Evolutionary conservation across 129 eudicot species (phyloP), one percentile per base, ranked within the genome.

Genomic region (Lactuca saligna): DNA sequence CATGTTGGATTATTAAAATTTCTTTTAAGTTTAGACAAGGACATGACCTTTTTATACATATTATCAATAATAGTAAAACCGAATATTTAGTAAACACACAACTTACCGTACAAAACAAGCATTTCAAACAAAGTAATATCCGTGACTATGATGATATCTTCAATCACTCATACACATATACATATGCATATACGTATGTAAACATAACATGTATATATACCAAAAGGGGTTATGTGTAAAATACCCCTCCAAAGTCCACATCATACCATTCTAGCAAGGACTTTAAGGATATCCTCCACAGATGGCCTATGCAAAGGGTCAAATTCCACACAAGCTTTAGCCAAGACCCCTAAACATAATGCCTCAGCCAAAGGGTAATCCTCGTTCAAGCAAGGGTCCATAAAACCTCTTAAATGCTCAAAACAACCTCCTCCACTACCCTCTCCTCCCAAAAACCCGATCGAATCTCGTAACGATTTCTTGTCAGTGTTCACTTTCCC

Each of bases 361-460:
- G 96, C 96, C 83, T 89, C 96, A 7, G 96, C 93, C 53, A 89
- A 62, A 54, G 90, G 86, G 65, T 89, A 89, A 65, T 86, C 93
- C 17, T 82, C 93, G 49, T 71, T 89, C 70, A 89, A 60, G 68
- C 77, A 41, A 32, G 90, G 90, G 74, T 89, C 96, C 74, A 89
- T 77, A 53, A 86, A 89, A 56, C 63, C 75, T 79, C 75, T 83
- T 78, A 89, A 35, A 57, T 82, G 86, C 67, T 82, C 93, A 75
- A 86, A 89, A 74, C 90, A 89, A 10, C 96, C 96, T 44, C 92
- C 85, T 65, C 79, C 91, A 33, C 74, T 78, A 71, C 63, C 87
- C 84, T 84, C 86, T 29, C 92, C 90, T 63, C 87, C 86, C 55
- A 89, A 81, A 66, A 89, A 84, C 8, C 78, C 78, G 9, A 89